phyloP scores from a whole-genome alignment of 2,329 filamentous ascomycete genomes.

The Macrophomina phaseolina region DNA sequence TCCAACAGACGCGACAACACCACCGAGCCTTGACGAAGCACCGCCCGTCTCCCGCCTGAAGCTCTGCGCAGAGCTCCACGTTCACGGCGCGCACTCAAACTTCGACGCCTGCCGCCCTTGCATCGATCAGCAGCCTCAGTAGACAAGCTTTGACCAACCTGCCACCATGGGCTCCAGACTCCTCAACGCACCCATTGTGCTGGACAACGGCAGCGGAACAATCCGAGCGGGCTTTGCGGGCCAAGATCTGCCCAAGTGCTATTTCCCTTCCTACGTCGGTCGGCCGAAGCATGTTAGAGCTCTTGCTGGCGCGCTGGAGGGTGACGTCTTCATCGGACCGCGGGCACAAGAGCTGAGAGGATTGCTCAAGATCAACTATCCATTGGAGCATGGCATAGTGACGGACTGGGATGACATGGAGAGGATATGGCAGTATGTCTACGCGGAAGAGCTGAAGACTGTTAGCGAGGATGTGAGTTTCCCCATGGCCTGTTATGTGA shows the following conservation, averaged over 20 bases:
- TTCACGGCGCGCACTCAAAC: constrained; percentile 1
- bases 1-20: constrained; percentile 21
- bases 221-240: constrained; percentile 97
- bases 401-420: constrained; percentile 99
- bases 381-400: constrained; percentile 95
- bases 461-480: constrained; percentile 86
- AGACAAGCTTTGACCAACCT: constrained; percentile 6
- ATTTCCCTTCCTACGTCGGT: constrained; percentile 96
- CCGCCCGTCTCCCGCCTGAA: neutral
- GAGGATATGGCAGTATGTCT: constrained; percentile 98
- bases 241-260: constrained; percentile 94
- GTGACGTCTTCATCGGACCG: constrained; percentile 95
- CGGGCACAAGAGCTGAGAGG: constrained; percentile 90
- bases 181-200: constrained; percentile 97
- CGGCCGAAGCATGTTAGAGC: constrained; percentile 94
- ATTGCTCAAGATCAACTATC: constrained; percentile 93
- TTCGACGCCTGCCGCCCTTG: constrained; percentile 13
- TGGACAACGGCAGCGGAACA: constrained; percentile 98
- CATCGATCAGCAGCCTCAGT: constrained; percentile 7
- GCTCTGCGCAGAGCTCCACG: constrained; percentile 8
- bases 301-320: constrained; percentile 93
- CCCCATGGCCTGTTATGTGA: neutral
- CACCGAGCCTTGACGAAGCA: constrained; percentile 13
- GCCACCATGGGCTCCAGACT: constrained; percentile 63
- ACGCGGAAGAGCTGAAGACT: constrained; percentile 93